Evolutionary conservation across 2,329 filamentous ascomycete genomes (phyloP), one percentile per base, ranked within the genome.

Genomic region (Madurella fahalii): DNA sequence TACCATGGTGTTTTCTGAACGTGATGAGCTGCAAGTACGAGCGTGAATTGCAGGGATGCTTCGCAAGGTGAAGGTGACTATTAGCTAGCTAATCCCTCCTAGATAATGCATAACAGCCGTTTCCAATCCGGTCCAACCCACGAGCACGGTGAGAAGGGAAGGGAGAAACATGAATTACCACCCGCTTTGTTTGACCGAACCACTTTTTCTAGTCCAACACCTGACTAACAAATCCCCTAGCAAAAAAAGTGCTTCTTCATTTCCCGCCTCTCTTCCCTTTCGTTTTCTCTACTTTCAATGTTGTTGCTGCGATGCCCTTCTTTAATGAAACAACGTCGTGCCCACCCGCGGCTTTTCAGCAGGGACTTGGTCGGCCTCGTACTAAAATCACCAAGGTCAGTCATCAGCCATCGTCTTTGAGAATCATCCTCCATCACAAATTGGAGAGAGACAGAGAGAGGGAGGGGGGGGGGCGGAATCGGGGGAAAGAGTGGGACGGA

Each of bases 311-410:
- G 30, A 41, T 17, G 18, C 13, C 31, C 16, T 25, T 16, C 9
- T 15, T 13, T 34, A 61, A 30, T 59, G 57, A 40, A 63, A 59
- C 43, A 60, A 46, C 40, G 47, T 59, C 25, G 54, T 40, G 17
- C 20, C 40, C 17, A 51, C 52, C 54, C 57, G 50, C 39, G 56
- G 59, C 52, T 58, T 60, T 57, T 65, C 62, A 25, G 54, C 32
- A n/a, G 61, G 58, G 15, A 56, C 48, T 45, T 64, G 61, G 11
- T 58, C 61, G 13, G 50, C 47, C 48, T 65, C 63, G 37, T 61
- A 65, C 63, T 64, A 43, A 46, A 39, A 37, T 46, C 9, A 16
- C 40, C 2, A 52, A 42, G 17, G 37, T 56, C 30, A 55, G 52
- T 37, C 18, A 48, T 31, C 9, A 3, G n/a, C n/a, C n/a, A n/a